Evolutionary conservation across 2,329 filamentous ascomycete species (phyloP).

Genomic region (Phaeosphaeriaceae sp.): DNA sequence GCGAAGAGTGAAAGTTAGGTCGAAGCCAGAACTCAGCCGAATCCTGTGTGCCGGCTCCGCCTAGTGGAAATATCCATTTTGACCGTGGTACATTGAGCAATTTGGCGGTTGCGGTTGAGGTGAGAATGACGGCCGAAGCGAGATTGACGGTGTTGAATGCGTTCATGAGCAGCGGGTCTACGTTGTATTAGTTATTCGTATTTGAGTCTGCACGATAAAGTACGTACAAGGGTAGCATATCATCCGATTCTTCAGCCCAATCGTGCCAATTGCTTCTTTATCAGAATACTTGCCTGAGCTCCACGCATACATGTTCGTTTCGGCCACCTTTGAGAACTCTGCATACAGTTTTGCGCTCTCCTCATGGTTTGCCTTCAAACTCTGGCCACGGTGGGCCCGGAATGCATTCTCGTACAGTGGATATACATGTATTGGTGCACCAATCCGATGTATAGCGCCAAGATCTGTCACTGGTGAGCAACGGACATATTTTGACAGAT

Average conservation of each 20-base stretch:
- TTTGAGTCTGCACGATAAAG: not conserved
- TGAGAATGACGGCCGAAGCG: slow-evolving; percentile 66
- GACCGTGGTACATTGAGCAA: slow-evolving; percentile 61
- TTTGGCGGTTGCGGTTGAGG: slow-evolving; percentile 61
- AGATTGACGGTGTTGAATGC: slow-evolving; percentile 74
- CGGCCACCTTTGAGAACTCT: slow-evolving; percentile 64
- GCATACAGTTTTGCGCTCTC: slow-evolving; percentile 68
- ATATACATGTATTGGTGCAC: slow-evolving; percentile 70
- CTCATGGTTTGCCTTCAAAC: slow-evolving; percentile 60
- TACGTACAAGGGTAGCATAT: slow-evolving; percentile 70
- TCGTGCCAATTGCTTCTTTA: slow-evolving; percentile 59
- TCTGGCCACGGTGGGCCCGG: slow-evolving; percentile 62
- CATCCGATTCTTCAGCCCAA: slow-evolving; percentile 67
- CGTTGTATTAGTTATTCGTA: not conserved
- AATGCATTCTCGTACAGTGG: slow-evolving; percentile 71
- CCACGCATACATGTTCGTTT: slow-evolving; percentile 63
- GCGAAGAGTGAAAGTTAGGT: slow-evolving; percentile 63
- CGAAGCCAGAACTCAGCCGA: slow-evolving; percentile 67
- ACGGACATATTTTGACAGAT: slow-evolving; percentile 16
- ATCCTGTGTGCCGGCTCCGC: slow-evolving; percentile 68
- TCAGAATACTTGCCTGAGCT: slow-evolving; percentile 58
- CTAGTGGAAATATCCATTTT: slow-evolving; percentile 69
- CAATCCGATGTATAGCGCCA: slow-evolving; percentile 64
- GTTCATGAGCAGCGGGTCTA: slow-evolving; percentile 73
- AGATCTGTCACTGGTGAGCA: slow-evolving; percentile 53